Percentiles rank a stretch among this genome's conserved stretches.
These are phyloP conservation scores for Tripterygium wilfordii DNA, from an alignment of 177 flowering plant species.

Conservation along the genomic window DNA sequence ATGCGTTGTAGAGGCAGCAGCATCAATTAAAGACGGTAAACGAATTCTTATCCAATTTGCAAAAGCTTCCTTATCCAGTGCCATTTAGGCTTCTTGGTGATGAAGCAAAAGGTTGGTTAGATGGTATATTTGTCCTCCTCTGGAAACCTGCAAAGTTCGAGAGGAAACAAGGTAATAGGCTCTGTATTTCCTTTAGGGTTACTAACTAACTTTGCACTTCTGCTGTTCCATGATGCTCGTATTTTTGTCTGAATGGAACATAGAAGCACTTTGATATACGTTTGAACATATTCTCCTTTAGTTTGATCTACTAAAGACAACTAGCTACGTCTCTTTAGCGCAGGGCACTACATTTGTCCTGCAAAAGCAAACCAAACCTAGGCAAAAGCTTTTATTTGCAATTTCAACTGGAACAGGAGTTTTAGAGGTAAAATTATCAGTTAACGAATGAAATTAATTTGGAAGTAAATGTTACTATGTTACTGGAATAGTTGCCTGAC, in stretches of 20 bases:
- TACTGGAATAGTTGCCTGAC: neutral
- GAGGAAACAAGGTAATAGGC: conserved; percentile 82
- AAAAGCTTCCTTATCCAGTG: conserved; percentile 95
- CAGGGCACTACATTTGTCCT: conserved; percentile 99
- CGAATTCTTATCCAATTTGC: conserved; percentile 81
- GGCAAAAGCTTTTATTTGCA: conserved; percentile 66
- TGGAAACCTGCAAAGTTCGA: conserved; percentile 86
- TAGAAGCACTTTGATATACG: too few relatives aligned
- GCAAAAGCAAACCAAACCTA: conserved; percentile 78
- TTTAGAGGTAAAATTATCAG: conserved; percentile 39
- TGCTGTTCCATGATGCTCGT: too few relatives aligned
- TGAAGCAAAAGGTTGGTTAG: conserved; percentile 98
- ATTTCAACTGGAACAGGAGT: conserved; percentile 56
- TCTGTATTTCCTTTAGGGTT: neutral
- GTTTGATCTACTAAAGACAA: conserved; percentile 26
- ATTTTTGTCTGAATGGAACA: too few relatives aligned
- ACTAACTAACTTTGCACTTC: neutral
- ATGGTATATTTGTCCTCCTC: conserved; percentile 85
- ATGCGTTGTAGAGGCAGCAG: conserved; percentile 57
- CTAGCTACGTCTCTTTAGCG: conserved; percentile 52
- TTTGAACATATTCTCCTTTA: neutral
- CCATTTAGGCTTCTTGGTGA: conserved; percentile 96
- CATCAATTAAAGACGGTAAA: conserved; percentile 73
- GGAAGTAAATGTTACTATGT: neutral
- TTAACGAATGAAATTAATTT: neutral